Percentiles rank a stretch among this genome's conserved stretches.
Evolutionary conservation across 2,329 filamentous ascomycete species (phyloP).

Genomic region (Sporothrix pallida): DNA sequence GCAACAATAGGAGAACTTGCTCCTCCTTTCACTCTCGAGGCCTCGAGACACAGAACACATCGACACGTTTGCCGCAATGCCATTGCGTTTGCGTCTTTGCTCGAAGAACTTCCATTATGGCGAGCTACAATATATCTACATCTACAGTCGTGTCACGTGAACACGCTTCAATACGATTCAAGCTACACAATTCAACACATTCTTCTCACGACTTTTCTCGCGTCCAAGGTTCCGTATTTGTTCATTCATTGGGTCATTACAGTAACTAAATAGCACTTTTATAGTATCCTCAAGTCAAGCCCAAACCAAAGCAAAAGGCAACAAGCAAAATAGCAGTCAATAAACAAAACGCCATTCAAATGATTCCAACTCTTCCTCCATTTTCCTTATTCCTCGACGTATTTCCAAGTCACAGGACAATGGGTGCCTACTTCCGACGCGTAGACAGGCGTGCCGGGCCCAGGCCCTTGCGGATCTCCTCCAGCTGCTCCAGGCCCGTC

Average conservation of each 20-base stretch:
- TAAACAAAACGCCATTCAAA: slow-evolving; percentile 15
- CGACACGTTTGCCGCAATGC: not conserved
- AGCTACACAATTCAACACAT: not conserved
- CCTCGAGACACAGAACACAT: not conserved
- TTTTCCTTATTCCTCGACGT: too few species aligned
- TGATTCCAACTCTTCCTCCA: not conserved
- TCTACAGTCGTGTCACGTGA: not conserved
- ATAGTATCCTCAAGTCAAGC: slow-evolving; percentile 15
- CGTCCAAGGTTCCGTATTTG: not conserved
- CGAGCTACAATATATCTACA: not conserved
- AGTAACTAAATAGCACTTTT: slow-evolving; percentile 25
- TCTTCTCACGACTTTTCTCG: not conserved
- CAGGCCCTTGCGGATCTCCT: slow-evolving; percentile 81
- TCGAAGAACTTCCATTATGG: too few species aligned
- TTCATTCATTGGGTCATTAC: slow-evolving; percentile 26
- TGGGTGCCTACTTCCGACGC: slow-evolving; percentile 26
- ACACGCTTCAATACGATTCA: not conserved
- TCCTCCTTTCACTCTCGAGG: not conserved
- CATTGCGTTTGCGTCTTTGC: not conserved
- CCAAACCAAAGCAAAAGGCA: not conserved
- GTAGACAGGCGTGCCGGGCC: slow-evolving; percentile 71
- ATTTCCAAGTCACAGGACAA: not conserved
- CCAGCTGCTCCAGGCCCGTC: slow-evolving; percentile 84
- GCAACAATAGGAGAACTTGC: not conserved
- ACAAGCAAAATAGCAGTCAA: not conserved